These are phyloP conservation scores for Starmera amethionina DNA, from an alignment of 805 yeast species.

Conservation along the genomic window DNA sequence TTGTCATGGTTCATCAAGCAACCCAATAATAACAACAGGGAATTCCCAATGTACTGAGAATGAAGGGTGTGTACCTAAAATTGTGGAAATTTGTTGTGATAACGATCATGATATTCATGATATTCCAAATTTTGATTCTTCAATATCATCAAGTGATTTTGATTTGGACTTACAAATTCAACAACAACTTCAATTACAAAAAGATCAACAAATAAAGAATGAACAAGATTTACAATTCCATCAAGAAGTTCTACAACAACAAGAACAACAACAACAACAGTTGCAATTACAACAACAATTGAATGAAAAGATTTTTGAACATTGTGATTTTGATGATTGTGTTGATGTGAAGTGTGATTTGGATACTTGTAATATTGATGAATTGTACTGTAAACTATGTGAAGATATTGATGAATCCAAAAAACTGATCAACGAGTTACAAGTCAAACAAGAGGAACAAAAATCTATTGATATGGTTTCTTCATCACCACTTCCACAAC, in stretches of 20 bases:
- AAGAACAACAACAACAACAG: background rate
- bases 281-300: background rate
- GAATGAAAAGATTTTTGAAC: conserved; percentile 8
- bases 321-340: conserved; percentile 14
- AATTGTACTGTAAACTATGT: conserved; percentile 23
- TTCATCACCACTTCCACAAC: background rate
- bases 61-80: conserved; percentile 26
- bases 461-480: background rate
- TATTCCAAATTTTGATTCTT: background rate
- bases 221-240: background rate
- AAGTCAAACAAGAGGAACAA: background rate
- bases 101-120: conserved; percentile 16
- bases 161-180: background rate
- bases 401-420: conserved; percentile 6
- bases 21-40: conserved; percentile 6
- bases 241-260: background rate
- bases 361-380: conserved; percentile 22
- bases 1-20: conserved; percentile 18
- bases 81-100: conserved; percentile 33
- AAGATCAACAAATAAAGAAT: background rate
- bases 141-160: background rate
- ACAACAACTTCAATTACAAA: background rate
- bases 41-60: conserved; percentile 13
- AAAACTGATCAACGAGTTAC: background rate
- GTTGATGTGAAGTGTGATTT: conserved; percentile 19